Conservation (phyloP, 106 monocot genomes). For the Gastrodia elata region DNA sequence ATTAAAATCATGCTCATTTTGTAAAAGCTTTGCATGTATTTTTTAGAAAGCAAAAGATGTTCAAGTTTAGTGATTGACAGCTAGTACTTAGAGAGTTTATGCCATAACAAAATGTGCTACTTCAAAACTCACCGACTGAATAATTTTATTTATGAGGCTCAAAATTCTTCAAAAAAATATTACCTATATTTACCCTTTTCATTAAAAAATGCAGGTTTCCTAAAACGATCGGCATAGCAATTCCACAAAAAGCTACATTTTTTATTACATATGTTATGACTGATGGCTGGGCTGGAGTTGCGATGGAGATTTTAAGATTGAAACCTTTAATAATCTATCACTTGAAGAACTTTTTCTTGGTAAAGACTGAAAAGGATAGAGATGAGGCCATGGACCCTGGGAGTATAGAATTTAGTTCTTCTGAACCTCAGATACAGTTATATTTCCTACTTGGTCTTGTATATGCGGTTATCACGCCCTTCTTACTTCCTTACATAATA, state of each 20-base stretch:
- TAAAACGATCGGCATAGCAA: constrained; percentile 53
- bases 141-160: too few species aligned
- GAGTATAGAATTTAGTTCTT: constrained; percentile 47
- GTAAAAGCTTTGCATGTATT: background rate
- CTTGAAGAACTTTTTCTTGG: constrained; percentile 65
- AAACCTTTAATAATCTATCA: constrained; percentile 62
- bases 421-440: constrained; percentile 62
- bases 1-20: background rate
- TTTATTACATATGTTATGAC: constrained; percentile 81
- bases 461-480: constrained; percentile 62
- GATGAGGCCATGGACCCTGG: constrained; percentile 78
- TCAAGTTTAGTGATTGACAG: too few species aligned
- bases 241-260: constrained; percentile 81
- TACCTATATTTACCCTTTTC: background rate
- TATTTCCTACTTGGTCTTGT: constrained; percentile 82
- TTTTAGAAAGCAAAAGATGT: too few species aligned
- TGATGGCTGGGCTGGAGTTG: constrained; percentile 82
- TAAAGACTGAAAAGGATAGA: constrained; percentile 79
- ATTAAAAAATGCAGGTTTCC: constrained; percentile 40
- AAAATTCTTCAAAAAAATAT: background rate
- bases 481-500: constrained; percentile 68
- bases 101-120: too few species aligned
- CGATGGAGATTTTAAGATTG: constrained; percentile 61
- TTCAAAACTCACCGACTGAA: too few species aligned
- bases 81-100: too few species aligned